Conservation (phyloP, 2,329 filamentous ascomycete genomes). For the Trichoderma sp. region DNA sequence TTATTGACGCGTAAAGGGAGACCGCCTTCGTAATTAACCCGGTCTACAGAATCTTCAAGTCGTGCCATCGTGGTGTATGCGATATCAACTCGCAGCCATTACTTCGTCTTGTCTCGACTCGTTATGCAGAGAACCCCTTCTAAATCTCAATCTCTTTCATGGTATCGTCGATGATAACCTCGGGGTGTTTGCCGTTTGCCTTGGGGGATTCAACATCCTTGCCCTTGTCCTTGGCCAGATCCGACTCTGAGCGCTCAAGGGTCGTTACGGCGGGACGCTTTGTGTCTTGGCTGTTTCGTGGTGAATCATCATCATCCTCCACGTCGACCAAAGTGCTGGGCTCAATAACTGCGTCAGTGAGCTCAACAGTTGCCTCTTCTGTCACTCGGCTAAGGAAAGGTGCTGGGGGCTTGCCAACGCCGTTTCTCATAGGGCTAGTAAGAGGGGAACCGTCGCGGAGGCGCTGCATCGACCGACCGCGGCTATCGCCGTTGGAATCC, state of each 20-base stretch:
- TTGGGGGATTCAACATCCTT: conserved; percentile 42
- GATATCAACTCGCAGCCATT: conserved; percentile 15
- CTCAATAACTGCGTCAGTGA: conserved; percentile 42
- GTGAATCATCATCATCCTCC: conserved; percentile 56
- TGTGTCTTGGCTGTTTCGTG: conserved; percentile 49
- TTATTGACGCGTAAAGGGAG: conserved; percentile 23
- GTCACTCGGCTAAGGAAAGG: conserved; percentile 74
- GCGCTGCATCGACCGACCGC: conserved; percentile 72
- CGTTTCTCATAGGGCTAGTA: conserved; percentile 65
- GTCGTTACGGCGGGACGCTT: conserved; percentile 39
- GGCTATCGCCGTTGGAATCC: conserved; percentile 59
- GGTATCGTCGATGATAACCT: conserved; percentile 47
- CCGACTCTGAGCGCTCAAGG: conserved; percentile 39
- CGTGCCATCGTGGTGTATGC: conserved; percentile 31
- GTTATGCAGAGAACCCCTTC: conserved; percentile 21
- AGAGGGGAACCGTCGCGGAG: conserved; percentile 65
- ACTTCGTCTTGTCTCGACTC: background rate
- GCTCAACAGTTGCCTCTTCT: conserved; percentile 60
- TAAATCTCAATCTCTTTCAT: conserved; percentile 67
- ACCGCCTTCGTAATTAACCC: conserved; percentile 16
- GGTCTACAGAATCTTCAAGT: conserved; percentile 27
- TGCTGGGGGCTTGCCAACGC: conserved; percentile 67
- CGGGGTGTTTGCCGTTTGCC: conserved; percentile 48
- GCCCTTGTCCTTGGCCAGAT: conserved; percentile 44
- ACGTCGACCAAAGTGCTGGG: conserved; percentile 58